Conservation (phyloP, 768 basidiomycete species). For the Xanthoconium purpureum region DNA sequence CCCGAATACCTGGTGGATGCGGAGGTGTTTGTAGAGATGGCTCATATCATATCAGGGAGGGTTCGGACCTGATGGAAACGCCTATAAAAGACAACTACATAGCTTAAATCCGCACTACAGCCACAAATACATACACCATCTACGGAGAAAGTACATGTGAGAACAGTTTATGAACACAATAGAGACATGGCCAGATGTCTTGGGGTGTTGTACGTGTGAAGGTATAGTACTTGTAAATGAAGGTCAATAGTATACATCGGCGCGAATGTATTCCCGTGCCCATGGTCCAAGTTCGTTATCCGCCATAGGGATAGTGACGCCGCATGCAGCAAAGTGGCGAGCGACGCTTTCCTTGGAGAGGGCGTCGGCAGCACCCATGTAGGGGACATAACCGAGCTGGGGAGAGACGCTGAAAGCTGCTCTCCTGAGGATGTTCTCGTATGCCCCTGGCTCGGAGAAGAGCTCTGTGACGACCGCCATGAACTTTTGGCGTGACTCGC, state of each 20-base stretch:
- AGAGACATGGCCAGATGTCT: conserved; percentile 30
- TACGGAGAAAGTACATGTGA: background rate
- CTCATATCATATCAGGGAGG: conserved; percentile 49
- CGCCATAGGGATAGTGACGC: conserved; percentile 36
- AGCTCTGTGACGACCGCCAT: conserved; percentile 39
- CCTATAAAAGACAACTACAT: background rate
- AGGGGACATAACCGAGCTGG: conserved; percentile 30
- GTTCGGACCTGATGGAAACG: background rate
- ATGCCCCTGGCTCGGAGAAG: conserved; percentile 41
- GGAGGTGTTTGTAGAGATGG: conserved; percentile 79
- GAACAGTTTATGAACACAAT: conserved; percentile 15
- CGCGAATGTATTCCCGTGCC: conserved; percentile 35
- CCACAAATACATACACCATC: conserved; percentile 10
- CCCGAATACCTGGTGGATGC: conserved; percentile 89
- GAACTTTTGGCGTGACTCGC: conserved; percentile 38
- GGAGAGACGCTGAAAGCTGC: conserved; percentile 35
- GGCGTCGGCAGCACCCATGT: conserved; percentile 26
- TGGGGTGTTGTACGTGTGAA: conserved; percentile 15
- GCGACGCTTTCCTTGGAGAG: conserved; percentile 35
- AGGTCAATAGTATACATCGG: conserved; percentile 26
- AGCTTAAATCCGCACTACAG: conserved; percentile 18
- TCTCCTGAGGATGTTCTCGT: conserved; percentile 37
- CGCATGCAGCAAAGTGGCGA: conserved; percentile 42
- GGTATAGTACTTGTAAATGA: conserved; percentile 7
- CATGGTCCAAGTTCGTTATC: conserved; percentile 38